phyloP scores from a whole-genome alignment of 2,329 filamentous ascomycete species.

The Decorospora gaudefroyi region DNA sequence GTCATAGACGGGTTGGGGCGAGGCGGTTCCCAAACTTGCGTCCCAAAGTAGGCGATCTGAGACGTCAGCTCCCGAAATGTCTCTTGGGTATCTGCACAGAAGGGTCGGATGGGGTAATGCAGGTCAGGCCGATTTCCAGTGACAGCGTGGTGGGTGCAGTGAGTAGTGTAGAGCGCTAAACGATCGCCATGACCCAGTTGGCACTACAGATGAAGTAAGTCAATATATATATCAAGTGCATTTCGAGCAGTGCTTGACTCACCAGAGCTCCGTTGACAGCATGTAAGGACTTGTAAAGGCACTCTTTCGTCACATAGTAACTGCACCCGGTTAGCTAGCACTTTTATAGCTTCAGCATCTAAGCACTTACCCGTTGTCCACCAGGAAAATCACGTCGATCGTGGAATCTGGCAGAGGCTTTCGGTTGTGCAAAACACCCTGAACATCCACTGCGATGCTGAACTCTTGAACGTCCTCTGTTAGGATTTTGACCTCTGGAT shows the following conservation, averaged over 20 bases:
- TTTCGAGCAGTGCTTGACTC: not conserved
- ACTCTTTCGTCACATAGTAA: constrained; percentile 37
- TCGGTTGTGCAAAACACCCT: constrained; percentile 35
- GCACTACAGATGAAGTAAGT: constrained; percentile 11
- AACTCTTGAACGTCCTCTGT: constrained; percentile 27
- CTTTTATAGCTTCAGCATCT: not conserved
- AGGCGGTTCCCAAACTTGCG: constrained; percentile 33
- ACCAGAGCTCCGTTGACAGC: constrained; percentile 24
- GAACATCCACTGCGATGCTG: constrained; percentile 40
- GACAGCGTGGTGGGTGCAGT: constrained; percentile 36
- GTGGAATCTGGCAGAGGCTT: constrained; percentile 17
- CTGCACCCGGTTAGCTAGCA: constrained; percentile 17
- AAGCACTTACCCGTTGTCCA: constrained; percentile 45
- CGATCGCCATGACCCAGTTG: constrained; percentile 31
- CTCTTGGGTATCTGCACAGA: constrained; percentile 21
- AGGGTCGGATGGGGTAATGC: constrained; percentile 25
- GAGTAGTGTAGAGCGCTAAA: constrained; percentile 38
- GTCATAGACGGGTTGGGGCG: constrained; percentile 39
- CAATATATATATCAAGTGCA: not conserved
- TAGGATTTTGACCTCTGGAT: constrained; percentile 30
- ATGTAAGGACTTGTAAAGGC: constrained; percentile 27
- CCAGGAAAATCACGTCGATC: constrained; percentile 44
- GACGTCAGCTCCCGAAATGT: constrained; percentile 24
- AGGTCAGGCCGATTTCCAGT: constrained; percentile 36
- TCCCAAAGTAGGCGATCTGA: constrained; percentile 25